Conservation (phyloP, 805 yeast genomes). For the Ogataea siamensis region DNA sequence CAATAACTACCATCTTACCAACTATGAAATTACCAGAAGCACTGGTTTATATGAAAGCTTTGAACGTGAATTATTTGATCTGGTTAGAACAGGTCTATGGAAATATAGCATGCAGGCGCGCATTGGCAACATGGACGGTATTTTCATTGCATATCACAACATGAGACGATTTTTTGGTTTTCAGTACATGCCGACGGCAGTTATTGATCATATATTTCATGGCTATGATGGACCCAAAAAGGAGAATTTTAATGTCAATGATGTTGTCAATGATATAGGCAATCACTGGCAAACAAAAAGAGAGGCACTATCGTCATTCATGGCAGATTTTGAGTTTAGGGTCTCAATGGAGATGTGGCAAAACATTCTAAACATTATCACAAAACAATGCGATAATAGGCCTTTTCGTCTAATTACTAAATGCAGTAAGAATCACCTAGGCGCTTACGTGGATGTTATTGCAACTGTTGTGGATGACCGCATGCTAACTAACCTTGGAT, state of each 20-base stretch:
- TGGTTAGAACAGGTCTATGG: constrained; percentile 70
- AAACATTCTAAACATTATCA: constrained; percentile 41
- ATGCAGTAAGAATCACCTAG: not conserved
- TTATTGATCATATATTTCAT: constrained; percentile 66
- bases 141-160: constrained; percentile 88
- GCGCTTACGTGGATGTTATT: constrained; percentile 16
- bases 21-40: constrained; percentile 62
- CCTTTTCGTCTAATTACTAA: constrained; percentile 38
- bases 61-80: constrained; percentile 74
- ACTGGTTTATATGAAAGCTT: constrained; percentile 75
- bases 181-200: constrained; percentile 75
- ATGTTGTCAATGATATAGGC: constrained; percentile 27
- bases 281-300: constrained; percentile 32
- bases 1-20: constrained; percentile 50
- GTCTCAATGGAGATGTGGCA: constrained; percentile 54
- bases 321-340: constrained; percentile 70
- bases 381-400: constrained; percentile 29
- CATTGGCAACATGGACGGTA: constrained; percentile 96
- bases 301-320: constrained; percentile 40
- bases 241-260: constrained; percentile 14
- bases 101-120: constrained; percentile 91
- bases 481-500: constrained; percentile 11
- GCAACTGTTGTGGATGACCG: constrained; percentile 19
- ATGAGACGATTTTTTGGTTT: constrained; percentile 80
- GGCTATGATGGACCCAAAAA: constrained; percentile 24